These are phyloP conservation scores for Curvularia sp. DNA, from an alignment of 2,329 filamentous ascomycete species.

Conservation along the genomic window DNA sequence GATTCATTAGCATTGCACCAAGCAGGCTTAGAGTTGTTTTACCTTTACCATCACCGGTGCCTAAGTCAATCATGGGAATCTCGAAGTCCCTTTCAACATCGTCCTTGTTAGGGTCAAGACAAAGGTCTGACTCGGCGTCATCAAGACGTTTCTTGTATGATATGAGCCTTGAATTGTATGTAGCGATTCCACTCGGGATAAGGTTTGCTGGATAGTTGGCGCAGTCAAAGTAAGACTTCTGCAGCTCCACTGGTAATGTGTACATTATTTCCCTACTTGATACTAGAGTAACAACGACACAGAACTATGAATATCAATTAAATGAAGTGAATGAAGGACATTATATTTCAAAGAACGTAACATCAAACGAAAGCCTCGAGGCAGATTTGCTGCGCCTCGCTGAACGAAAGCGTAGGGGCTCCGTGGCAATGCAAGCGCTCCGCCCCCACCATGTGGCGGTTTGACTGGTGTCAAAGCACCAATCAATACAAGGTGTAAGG, in stretches of 20 bases:
- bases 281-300: neutral
- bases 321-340: neutral
- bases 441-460: neutral
- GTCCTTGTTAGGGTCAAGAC: constrained; percentile 12
- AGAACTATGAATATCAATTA: neutral
- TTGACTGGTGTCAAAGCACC: too few species aligned
- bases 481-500: neutral
- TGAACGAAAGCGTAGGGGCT: too few species aligned
- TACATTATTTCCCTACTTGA: neutral
- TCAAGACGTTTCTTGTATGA: constrained; percentile 23
- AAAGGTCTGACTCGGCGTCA: constrained; percentile 18
- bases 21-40: constrained; percentile 1
- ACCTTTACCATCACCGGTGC: constrained; percentile 21
- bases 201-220: constrained; percentile 25
- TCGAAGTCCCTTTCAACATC: constrained; percentile 19
- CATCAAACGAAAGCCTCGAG: neutral
- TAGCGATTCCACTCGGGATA: constrained; percentile 11
- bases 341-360: neutral
- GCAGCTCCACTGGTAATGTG: constrained; percentile 11
- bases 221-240: constrained; percentile 15
- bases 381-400: constrained; percentile 1
- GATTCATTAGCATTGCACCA: neutral
- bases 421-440: neutral
- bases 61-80: constrained; percentile 23
- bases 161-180: constrained; percentile 21